These are phyloP conservation scores for Mercurialis annua DNA, from an alignment of 345 rosid species.

Conservation along the genomic window DNA sequence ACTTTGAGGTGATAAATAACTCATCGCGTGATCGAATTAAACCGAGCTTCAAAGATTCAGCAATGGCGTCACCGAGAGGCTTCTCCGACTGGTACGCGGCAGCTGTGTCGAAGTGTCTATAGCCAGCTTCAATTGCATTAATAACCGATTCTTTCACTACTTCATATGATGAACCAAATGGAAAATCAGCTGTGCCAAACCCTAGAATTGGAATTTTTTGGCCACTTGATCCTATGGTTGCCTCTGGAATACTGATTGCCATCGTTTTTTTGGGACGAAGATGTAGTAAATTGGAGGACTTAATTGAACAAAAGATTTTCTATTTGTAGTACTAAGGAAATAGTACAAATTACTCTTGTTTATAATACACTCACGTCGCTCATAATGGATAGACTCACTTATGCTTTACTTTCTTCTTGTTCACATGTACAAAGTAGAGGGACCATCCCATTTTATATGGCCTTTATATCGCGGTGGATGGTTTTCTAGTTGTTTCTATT, in stretches of 20 bases:
- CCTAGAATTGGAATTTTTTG: constrained; percentile 10
- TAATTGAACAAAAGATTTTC: too few species aligned
- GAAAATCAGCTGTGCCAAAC: constrained; percentile 27
- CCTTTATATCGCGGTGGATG: too few species aligned
- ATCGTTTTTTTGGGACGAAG: too few species aligned
- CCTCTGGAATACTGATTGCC: background rate
- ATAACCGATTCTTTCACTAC: constrained; percentile 16
- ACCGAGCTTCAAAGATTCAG: constrained; percentile 41
- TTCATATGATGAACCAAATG: constrained; percentile 1
- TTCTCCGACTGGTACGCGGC: constrained; percentile 48
- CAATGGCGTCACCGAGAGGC: constrained; percentile 52
- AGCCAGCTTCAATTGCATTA: constrained; percentile 47
- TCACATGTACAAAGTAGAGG: too few species aligned
- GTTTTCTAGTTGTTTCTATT: too few species aligned
- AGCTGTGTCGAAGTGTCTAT: constrained; percentile 78
- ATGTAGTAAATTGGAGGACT: too few species aligned
- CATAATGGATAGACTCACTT: too few species aligned
- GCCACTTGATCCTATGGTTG: background rate
- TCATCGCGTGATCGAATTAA: constrained; percentile 45
- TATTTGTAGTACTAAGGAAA: too few species aligned
- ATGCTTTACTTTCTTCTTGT: too few species aligned
- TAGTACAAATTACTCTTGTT: too few species aligned
- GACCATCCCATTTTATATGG: too few species aligned
- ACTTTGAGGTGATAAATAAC: constrained; percentile 63
- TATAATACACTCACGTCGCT: too few species aligned